phyloP scores from a whole-genome alignment of 73 alveolate species.

The Durusdinium trenchii region DNA sequence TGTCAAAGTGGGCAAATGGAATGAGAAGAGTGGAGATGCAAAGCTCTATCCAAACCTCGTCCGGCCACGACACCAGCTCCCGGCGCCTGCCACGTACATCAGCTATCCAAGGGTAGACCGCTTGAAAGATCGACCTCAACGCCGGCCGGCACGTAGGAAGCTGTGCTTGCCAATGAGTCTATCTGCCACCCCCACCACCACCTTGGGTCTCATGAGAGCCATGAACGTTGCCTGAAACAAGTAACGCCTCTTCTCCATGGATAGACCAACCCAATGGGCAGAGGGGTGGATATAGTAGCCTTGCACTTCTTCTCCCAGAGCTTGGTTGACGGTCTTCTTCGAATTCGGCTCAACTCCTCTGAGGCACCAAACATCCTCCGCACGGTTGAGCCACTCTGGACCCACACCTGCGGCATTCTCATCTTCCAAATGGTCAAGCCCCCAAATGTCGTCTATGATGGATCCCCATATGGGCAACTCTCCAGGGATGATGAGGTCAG shows the following conservation, averaged over 20 bases:
- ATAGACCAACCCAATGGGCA: conserved; percentile 17
- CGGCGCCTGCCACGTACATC: not conserved
- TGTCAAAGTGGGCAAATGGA: not conserved
- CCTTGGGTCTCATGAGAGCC: not conserved
- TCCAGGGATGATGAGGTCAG: not conserved
- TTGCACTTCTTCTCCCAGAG: conserved; percentile 42
- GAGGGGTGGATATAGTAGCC: conserved; percentile 18
- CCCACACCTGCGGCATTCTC: not conserved
- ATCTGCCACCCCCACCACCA: not conserved
- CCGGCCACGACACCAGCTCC: not conserved
- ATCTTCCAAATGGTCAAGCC: not conserved
- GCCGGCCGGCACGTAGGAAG: conserved; percentile 11
- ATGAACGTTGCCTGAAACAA: not conserved
- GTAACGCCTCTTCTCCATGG: conserved; percentile 13
- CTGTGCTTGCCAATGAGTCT: conserved; percentile 48
- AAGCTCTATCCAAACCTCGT: not conserved
- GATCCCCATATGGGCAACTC: conserved; percentile 24
- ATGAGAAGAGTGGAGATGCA: not conserved
- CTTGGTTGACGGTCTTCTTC: not conserved
- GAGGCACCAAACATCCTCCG: not conserved
- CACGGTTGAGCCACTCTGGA: not conserved
- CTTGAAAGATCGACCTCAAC: conserved; percentile 24
- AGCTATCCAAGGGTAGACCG: conserved; percentile 1
- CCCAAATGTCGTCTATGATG: conserved; percentile 47
- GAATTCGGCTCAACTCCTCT: not conserved